Evolutionary conservation across 1,284 basidiomycete genomes (phyloP).

Genomic region (Austroboletus novae-zelandiae): DNA sequence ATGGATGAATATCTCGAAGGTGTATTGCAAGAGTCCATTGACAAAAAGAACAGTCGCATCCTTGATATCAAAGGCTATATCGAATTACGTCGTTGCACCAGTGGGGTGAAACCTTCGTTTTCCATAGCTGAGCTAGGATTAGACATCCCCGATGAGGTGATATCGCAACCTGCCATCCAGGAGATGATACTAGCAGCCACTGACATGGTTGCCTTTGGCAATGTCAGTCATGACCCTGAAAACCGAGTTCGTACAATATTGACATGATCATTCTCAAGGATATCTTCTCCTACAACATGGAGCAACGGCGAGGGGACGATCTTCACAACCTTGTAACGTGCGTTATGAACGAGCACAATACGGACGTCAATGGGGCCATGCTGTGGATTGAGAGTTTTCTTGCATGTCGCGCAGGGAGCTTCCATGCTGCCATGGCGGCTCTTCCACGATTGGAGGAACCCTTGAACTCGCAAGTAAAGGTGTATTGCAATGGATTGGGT

Average conservation of each 20-base stretch:
- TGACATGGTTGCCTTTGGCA: slow-evolving; percentile 3
- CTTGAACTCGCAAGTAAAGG: slow-evolving; percentile 21
- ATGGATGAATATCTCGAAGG: slow-evolving; percentile 34
- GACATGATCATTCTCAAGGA: slow-evolving; percentile 1
- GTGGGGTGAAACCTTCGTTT: slow-evolving; percentile 2
- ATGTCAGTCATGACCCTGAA: not conserved
- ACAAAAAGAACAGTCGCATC: slow-evolving; percentile 29
- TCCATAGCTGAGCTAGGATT: not conserved
- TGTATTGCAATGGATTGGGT: slow-evolving; percentile 19
- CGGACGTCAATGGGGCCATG: slow-evolving; percentile 34
- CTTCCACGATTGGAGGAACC: slow-evolving; percentile 10
- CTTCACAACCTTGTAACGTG: slow-evolving; percentile 39
- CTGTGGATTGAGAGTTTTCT: slow-evolving; percentile 28
- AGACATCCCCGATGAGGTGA: slow-evolving; percentile 11
- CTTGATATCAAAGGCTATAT: slow-evolving; percentile 36
- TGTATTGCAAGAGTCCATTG: slow-evolving; percentile 35
- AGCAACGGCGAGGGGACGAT: slow-evolving; percentile 36
- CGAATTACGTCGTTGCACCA: slow-evolving; percentile 3
- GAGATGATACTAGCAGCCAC: slow-evolving; percentile 3
- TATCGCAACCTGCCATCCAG: slow-evolving; percentile 5
- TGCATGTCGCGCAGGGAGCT: not conserved
- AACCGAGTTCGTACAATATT: not conserved
- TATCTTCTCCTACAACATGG: slow-evolving; percentile 36
- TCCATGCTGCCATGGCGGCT: slow-evolving; percentile 4
- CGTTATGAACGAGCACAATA: slow-evolving; percentile 34